Base-by-base conservation (phyloP, 345 rosid genomes). In the Hibiscus mutabilis region DNA sequence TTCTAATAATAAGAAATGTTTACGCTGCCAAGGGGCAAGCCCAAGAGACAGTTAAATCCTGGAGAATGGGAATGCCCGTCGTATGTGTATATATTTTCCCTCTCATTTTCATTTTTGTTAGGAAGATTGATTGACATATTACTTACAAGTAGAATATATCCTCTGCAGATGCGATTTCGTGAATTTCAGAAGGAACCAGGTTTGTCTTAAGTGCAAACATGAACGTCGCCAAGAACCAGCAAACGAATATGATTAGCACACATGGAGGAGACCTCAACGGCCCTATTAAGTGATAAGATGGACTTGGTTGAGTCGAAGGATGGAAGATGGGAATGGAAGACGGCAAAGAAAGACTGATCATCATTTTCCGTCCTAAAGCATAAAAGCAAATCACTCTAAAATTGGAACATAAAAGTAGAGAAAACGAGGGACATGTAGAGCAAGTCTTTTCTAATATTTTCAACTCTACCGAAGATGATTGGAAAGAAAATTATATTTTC, bases 21-120 rank as follows among this genome's bases (percentile, higher is more conserved):
- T 83, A 55, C 84, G 85, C 21, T 94, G 98, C 60, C 67, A 44
- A 35, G 87, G 51, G 66, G 68, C 73, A 70, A 90, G 25, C 92
- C 96, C 4, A 79, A 81, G 79, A 85, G 84, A 68, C 76, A 81
- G 71, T 81, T 91, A 19, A 77, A 82, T 57, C 89, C 85, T 70
- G 98, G 98, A 81, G 97, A 91, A 65, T 90, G 98, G 97, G 93
- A 88, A 78, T 94, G 98, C 78, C 89, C 91, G n/a, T 82, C 88
- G 97, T 93, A 62, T 72, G 96, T 79, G 56, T 71, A 77, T 79
- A 73, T 74, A 47, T 24, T 18, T 47, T 16, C 8, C 44, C 52
- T 65, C 55, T 73, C 62, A 6, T 0, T 15, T 46, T 66, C 22
- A 47, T 21, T 69, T 18, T 21, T 49, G 37, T 15, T 52, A 52